Base-by-base conservation (phyloP, 345 rosid genomes). In the Brassica nigra region DNA sequence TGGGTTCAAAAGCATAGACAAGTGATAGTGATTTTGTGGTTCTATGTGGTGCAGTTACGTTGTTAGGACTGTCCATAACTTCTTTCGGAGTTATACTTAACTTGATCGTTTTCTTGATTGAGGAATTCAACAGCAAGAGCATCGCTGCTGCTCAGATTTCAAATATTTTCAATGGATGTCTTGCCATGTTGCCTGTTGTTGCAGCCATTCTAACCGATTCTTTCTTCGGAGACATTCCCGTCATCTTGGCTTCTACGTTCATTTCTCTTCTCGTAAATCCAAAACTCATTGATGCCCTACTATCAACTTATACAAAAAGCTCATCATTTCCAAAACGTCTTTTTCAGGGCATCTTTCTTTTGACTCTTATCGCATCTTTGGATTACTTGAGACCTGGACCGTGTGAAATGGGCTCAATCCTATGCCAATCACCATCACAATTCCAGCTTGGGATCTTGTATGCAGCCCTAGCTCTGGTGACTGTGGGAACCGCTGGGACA, bases 201-300 rank as follows among this genome's bases (percentile, higher is more conserved):
- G 87, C 75, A 27, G 91, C 89, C 37, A 78, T 85, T n/a, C 1
- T 83, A 5, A 87, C 93, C 0, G 88, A 89, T 62, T 86, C 90
- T 34, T 63, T 77, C 70, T 47, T 84, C 0, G 87, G 87, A 34
- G 73, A 82, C 74, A 75, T 80, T 70, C 37, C 71, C 0, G 62
- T 87, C 30, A 69, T 84, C 49, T 14, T 69, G 44, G 57, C 37
- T 2, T 89, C 90, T 55, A 73, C 83, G 30, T 71, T 78, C 20
- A 9, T 87, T 23, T 84, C 85, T 12, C 29, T 78, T 1, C n/a
- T 78, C 74, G 90, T 86, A 81, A 81, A 34, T 70, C 34, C 2
- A 16, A n/a, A 3, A 36, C 14, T 69, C 27, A 34, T 33, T 7
- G 47, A 7, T 33, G 61, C 20, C 36, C n/a, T 10, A 28, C 1